phyloP scores from a whole-genome alignment of 2,329 filamentous ascomycete species.

The Orbilia blumenaviensis region DNA sequence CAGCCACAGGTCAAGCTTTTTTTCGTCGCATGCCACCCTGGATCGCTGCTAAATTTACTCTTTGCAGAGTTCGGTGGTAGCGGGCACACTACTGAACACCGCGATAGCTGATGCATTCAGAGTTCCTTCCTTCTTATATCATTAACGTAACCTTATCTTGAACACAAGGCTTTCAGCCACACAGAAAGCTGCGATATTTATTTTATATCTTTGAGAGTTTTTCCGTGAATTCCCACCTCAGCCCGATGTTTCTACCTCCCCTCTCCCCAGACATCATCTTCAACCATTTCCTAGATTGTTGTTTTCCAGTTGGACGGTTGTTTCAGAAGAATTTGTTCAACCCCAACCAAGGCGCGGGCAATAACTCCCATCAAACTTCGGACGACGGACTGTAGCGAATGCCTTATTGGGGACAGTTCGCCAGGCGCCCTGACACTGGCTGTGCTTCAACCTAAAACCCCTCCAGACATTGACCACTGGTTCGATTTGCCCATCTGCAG shows the following conservation, averaged over 20 bases:
- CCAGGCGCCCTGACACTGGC: slow-evolving; percentile 42
- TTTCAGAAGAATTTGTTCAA: slow-evolving; percentile 19
- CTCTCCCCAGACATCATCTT: slow-evolving; percentile 3
- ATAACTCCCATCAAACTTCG: slow-evolving; percentile 31
- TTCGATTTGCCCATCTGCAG: slow-evolving; percentile 33
- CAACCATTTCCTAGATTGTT: slow-evolving; percentile 1
- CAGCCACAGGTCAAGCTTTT: slow-evolving; percentile 47
- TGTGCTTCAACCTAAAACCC: slow-evolving; percentile 41
- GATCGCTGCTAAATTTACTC: slow-evolving; percentile 46
- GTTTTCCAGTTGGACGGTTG: neutral
- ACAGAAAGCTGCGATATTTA: slow-evolving; percentile 18
- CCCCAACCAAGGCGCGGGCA: neutral
- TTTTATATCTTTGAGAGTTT: slow-evolving; percentile 20
- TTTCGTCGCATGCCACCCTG: slow-evolving; percentile 29
- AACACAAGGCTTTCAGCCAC: slow-evolving; percentile 34
- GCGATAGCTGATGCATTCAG: slow-evolving; percentile 37
- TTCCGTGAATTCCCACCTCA: neutral
- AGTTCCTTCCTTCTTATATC: slow-evolving; percentile 31
- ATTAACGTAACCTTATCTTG: slow-evolving; percentile 39
- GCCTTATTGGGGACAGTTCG: slow-evolving; percentile 24
- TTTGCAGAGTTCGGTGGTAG: slow-evolving; percentile 30
- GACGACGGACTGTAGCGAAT: slow-evolving; percentile 44
- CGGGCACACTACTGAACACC: slow-evolving; percentile 8
- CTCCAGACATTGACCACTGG: slow-evolving; percentile 17
- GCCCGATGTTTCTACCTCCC: neutral